A percentile compares a stretch with the other conserved stretches of the same genome.
These are phyloP conservation scores for Penicillium sp. DNA, from an alignment of 2,329 filamentous ascomycete species.

Conservation along the genomic window DNA sequence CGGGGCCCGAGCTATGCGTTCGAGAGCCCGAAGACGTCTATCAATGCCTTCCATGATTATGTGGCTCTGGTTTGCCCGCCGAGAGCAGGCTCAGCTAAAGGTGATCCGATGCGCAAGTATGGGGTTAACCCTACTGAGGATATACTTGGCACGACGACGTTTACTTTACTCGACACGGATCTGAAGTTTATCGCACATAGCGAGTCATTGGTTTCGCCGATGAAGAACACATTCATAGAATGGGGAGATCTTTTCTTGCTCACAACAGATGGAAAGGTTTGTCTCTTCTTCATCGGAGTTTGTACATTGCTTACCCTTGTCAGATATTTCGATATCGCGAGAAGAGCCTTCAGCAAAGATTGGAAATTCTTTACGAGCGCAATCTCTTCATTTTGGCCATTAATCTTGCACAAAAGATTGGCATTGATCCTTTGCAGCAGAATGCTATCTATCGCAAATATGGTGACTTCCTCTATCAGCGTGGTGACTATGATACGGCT, in stretches of 20 bases:
- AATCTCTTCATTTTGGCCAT: constrained; percentile 92
- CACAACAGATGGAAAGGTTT: constrained; percentile 86
- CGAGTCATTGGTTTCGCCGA: constrained; percentile 78
- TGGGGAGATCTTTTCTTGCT: constrained; percentile 94
- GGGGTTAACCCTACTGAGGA: constrained; percentile 73
- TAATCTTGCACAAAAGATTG: constrained; percentile 86
- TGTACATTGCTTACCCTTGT: constrained; percentile 20
- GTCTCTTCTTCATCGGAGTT: constrained; percentile 15
- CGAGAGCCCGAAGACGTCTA: constrained; percentile 83
- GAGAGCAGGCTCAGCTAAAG: constrained; percentile 57
- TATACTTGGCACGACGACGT: constrained; percentile 82
- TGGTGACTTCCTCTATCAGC: constrained; percentile 91
- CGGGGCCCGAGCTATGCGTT: constrained; percentile 87
- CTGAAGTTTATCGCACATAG: constrained; percentile 87
- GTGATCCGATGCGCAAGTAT: constrained; percentile 71
- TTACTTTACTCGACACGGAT: constrained; percentile 89
- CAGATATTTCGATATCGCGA: constrained; percentile 87
- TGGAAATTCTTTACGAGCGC: constrained; percentile 91
- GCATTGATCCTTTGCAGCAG: constrained; percentile 77
- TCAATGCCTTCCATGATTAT: constrained; percentile 81
- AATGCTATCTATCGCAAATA: constrained; percentile 92
- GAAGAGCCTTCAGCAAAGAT: constrained; percentile 83
- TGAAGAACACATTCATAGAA: constrained; percentile 78
- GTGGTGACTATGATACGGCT: constrained; percentile 94
- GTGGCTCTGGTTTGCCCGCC: constrained; percentile 83